Conservation (phyloP, 306 rosid species). For the Hippophae tibetana region DNA sequence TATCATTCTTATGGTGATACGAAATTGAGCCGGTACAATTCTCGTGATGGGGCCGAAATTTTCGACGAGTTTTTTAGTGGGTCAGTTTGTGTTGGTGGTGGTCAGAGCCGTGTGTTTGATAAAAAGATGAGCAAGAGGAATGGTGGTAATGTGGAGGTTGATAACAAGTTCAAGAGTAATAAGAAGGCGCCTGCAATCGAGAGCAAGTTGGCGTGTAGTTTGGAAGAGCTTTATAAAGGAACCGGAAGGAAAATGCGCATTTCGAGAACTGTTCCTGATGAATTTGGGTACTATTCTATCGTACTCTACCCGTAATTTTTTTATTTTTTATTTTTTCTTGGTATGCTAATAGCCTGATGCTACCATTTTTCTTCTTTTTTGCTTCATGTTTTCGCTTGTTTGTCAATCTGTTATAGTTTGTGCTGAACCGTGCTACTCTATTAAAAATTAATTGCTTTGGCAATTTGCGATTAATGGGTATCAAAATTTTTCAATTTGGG, state of each 20-base stretch:
- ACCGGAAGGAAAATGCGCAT: constrained; percentile 46
- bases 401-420: too few species aligned
- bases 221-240: constrained; percentile 76
- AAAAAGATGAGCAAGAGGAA: constrained; percentile 4
- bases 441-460: too few species aligned
- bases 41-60: constrained; percentile 36
- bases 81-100: constrained; percentile 6
- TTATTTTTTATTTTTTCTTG: neutral
- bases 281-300: constrained; percentile 39
- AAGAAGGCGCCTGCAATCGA: constrained; percentile 35
- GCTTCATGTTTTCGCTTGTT: too few species aligned
- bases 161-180: too few species aligned
- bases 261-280: constrained; percentile 48
- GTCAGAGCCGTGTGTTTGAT: constrained; percentile 10
- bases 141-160: too few species aligned
- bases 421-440: too few species aligned
- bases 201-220: constrained; percentile 40
- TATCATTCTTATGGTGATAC: neutral
- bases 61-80: constrained; percentile 34
- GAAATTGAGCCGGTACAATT: constrained; percentile 11
- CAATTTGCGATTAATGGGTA: too few species aligned
- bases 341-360: too few species aligned
- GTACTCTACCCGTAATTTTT: neutral
- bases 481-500: too few species aligned
- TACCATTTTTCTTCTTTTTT: too few species aligned